Evolutionary conservation across 2,329 filamentous ascomycete genomes (phyloP), one percentile per base, ranked within the genome.

Genomic region (Ascochyta clinopodiicola): DNA sequence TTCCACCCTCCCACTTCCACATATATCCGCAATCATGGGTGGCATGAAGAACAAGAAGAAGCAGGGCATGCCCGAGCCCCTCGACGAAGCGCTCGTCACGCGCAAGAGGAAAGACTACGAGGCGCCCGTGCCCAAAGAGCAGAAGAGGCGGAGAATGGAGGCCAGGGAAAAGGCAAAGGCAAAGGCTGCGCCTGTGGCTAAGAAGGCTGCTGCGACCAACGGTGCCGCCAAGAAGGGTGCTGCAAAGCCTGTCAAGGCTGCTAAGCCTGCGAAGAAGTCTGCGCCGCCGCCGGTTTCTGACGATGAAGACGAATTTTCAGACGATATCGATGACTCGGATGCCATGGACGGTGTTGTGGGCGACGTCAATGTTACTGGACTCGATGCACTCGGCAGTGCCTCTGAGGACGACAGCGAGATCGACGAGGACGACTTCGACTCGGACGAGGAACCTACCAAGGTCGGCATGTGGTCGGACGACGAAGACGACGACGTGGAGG

Each of bases 31-130:
- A 56, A 72, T 62, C 36, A 96, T 96, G 93, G 93, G 92, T 81
- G 86, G 87, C 60, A 91, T 92, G 76, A 90, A 92, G 75, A 91
- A 93, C 70, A 96, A 97, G 88, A 91, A 93, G 77, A 97, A 97
- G 80, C 95, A 98, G 84, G 94, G 92, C 51, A 83, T 89, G 62
- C 95, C 95, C 49, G 86, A 89, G 70, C 84, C 89, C 62, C 84
- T 97, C 63, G 91, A 95, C 63, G 91, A 96, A 65, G 80, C 75
- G 63, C 70, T 90, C 70, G 88, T 89, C 68, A 87, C 88, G 45
- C 92, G 88, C 72, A 97, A 98, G 85, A 86, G 93, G 75, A 98
- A 98, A 82, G 82, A 90, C 67, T 86, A 86, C 36, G 88, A 87
- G 48, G 83, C 58, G 80, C 82, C 68, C 1, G 62, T 67, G 35